Evolutionary conservation across 305 asterid species (phyloP).

Genomic region (Euphrasia arctica): DNA sequence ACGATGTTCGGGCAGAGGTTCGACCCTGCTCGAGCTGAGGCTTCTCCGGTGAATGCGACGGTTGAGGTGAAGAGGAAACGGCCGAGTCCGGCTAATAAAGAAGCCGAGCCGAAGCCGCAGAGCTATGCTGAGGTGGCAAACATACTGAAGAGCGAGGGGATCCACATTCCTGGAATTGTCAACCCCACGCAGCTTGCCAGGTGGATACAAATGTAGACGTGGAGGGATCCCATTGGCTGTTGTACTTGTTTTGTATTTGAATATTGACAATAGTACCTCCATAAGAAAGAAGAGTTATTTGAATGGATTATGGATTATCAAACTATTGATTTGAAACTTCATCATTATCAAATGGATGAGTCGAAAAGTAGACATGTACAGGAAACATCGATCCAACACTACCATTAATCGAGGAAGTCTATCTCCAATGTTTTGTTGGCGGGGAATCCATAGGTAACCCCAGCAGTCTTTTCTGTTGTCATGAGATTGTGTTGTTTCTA

Average conservation of each 20-base stretch:
- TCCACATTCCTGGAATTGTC: conserved; percentile 55
- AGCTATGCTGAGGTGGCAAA: conserved; percentile 51
- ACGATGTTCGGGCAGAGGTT: conserved; percentile 45
- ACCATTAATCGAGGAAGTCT: too few relatives aligned
- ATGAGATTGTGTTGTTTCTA: too few relatives aligned
- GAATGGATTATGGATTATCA: too few relatives aligned
- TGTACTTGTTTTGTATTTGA: not conserved
- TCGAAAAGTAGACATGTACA: too few relatives aligned
- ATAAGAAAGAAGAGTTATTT: too few relatives aligned
- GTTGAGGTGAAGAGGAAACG: conserved; percentile 30
- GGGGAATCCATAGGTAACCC: too few relatives aligned
- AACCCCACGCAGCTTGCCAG: conserved; percentile 52
- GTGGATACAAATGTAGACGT: conserved; percentile 55
- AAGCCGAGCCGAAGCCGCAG: conserved; percentile 33
- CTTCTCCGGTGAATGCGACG: conserved; percentile 24
- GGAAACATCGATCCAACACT: too few relatives aligned
- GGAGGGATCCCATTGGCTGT: conserved; percentile 18
- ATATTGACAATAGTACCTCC: too few relatives aligned
- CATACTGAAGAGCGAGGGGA: conserved; percentile 41
- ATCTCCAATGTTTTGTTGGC: too few relatives aligned
- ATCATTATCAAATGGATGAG: too few relatives aligned
- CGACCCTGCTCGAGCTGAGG: conserved; percentile 52
- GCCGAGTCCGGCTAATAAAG: conserved; percentile 18
- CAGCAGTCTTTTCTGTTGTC: too few relatives aligned
- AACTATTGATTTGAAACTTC: too few relatives aligned